Evolutionary conservation across 1,139 yeast species (phyloP).

Genomic region (Pichia sp.): DNA sequence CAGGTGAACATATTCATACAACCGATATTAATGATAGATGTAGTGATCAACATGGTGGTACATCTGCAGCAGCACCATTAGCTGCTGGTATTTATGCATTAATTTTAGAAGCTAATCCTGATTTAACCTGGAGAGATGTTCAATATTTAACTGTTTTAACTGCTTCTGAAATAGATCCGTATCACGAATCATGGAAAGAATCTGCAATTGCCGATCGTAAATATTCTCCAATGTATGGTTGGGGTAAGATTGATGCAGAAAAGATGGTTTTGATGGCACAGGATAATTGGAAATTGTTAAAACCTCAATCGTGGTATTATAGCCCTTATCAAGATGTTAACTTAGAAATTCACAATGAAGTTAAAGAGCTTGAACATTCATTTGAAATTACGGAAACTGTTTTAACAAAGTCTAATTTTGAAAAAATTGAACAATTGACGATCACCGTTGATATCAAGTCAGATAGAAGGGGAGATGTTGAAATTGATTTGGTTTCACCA

Average conservation of each 20-base stretch:
- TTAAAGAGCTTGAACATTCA: conserved; percentile 23
- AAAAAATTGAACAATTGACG: conserved; percentile 77
- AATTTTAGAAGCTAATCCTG: conserved; percentile 74
- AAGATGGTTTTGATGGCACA: conserved; percentile 67
- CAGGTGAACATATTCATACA: conserved; percentile 85
- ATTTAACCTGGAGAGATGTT: conserved; percentile 91
- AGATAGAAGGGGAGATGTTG: conserved; percentile 61
- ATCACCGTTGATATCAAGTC: conserved; percentile 69
- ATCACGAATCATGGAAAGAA: conserved; percentile 68
- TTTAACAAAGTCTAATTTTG: conserved; percentile 52
- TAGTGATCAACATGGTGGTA: conserved; percentile 80
- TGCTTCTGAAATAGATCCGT: conserved; percentile 61
- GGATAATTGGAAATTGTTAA: conserved; percentile 66
- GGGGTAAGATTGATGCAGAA: conserved; percentile 86
- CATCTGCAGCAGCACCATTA: conserved; percentile 97
- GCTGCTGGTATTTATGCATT: conserved; percentile 93
- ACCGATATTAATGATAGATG: conserved; percentile 78
- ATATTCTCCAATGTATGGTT: conserved; percentile 86
- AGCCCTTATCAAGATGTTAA: conserved; percentile 37
- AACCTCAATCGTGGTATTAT: conserved; percentile 84
- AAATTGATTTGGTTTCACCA: conserved; percentile 67
- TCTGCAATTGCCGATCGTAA: conserved; percentile 47
- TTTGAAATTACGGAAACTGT: conserved; percentile 46
- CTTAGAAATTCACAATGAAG: conserved; percentile 18
- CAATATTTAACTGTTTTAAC: conserved; percentile 76